A percentile compares a stretch with the other conserved stretches of the same genome.
Conservation (phyloP, 2,329 filamentous ascomycete genomes). For the Ophiocordyceps unilateralis region DNA sequence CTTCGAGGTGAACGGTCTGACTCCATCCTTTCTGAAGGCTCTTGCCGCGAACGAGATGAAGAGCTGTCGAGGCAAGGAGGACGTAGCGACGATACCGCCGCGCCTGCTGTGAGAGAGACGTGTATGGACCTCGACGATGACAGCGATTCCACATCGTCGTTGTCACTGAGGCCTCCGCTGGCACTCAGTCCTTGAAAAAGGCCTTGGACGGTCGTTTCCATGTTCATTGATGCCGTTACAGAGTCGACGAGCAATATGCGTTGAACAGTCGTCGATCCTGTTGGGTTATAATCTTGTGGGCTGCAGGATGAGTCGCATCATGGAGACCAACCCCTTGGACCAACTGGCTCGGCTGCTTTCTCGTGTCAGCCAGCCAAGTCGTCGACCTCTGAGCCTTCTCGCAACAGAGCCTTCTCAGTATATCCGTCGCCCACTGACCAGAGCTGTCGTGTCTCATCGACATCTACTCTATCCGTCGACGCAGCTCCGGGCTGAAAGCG, state of each 20-base stretch:
- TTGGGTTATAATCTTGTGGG: conserved; percentile 7
- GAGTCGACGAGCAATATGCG: background rate
- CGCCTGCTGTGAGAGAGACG: background rate
- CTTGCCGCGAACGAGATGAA: conserved; percentile 11
- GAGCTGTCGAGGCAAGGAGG: conserved; percentile 4
- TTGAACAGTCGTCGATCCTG: background rate
- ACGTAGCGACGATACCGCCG: background rate
- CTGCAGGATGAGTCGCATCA: conserved; percentile 9
- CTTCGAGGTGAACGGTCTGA: conserved; percentile 19
- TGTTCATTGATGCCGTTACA: background rate
- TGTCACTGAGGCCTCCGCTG: conserved; percentile 3
- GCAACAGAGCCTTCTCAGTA: conserved; percentile 1
- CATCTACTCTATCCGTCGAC: conserved; percentile 1
- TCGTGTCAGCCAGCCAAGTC: conserved; percentile 2
- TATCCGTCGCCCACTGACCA: conserved; percentile 6
- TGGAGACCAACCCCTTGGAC: conserved; percentile 2
- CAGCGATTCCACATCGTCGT: conserved; percentile 4
- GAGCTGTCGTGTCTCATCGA: conserved; percentile 2
- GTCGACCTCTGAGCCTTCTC: background rate
- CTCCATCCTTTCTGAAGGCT: conserved; percentile 14
- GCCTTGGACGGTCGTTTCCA: background rate
- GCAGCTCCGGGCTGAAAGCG: background rate
- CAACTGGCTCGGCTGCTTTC: conserved; percentile 1
- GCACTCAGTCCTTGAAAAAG: conserved; percentile 1
- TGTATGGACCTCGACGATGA: conserved; percentile 1